Percentiles rank a stretch among this genome's conserved stretches.
These are phyloP conservation scores for Stylonectria norvegica DNA, from an alignment of 2,329 filamentous ascomycete genomes.

Conservation along the genomic window DNA sequence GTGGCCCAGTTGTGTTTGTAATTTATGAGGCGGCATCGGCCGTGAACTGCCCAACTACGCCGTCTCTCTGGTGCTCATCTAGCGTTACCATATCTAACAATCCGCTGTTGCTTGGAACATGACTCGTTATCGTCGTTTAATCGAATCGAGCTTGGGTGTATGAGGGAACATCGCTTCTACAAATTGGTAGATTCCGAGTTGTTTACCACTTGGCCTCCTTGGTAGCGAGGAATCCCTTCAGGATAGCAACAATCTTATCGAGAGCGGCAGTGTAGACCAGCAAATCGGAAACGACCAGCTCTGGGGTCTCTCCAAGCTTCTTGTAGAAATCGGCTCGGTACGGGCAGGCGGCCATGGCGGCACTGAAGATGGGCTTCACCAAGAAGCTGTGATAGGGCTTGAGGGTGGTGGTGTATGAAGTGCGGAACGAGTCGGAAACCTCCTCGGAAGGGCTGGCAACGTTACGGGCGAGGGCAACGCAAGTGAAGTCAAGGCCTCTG, in stretches of 20 bases:
- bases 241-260: conserved; percentile 72
- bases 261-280: conserved; percentile 71
- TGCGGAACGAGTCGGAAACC: conserved; percentile 81
- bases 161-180: too few species aligned
- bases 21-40: not conserved
- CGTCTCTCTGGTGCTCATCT: not conserved
- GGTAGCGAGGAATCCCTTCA: conserved; percentile 57
- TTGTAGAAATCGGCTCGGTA: conserved; percentile 91
- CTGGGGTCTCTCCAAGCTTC: conserved; percentile 71
- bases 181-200: too few species aligned
- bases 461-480: conserved; percentile 77
- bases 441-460: conserved; percentile 65
- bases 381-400: conserved; percentile 89
- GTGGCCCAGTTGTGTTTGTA: not conserved
- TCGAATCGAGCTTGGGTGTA: too few species aligned
- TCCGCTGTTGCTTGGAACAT: too few species aligned
- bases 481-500: conserved; percentile 92
- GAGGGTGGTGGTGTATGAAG: conserved; percentile 79
- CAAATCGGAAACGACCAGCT: conserved; percentile 62
- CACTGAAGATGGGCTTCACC: conserved; percentile 86
- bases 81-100: too few species aligned
- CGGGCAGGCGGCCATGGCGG: conserved; percentile 88
- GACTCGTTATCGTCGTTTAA: too few species aligned
- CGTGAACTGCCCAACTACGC: not conserved
- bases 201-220: conserved; percentile 58